A percentile compares a stretch with the other conserved stretches of the same genome.
phyloP scores from a whole-genome alignment of 176 grass and related monocot genomes.

The Oryza glaberrima region DNA sequence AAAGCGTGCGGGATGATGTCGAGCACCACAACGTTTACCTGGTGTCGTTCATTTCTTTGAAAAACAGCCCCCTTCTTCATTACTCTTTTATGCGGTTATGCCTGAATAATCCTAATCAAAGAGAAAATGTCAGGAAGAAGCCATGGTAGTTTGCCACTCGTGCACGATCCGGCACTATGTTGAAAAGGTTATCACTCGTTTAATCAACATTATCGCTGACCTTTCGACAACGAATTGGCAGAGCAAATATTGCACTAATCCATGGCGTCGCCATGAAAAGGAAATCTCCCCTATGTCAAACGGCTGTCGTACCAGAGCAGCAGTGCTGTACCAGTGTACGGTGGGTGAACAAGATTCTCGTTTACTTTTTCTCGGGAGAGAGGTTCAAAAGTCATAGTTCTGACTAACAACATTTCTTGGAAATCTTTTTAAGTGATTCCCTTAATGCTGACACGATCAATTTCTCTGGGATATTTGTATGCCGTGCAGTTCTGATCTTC shows the following conservation, averaged over 20 bases:
- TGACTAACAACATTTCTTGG: neutral
- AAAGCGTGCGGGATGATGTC: too few species aligned
- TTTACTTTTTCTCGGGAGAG: neutral
- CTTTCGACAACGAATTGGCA: neutral
- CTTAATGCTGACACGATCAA: neutral
- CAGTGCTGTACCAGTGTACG: constrained; percentile 24
- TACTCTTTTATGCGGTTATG: neutral
- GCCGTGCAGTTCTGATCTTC: neutral
- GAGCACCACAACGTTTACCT: neutral
- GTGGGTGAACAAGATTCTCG: neutral
- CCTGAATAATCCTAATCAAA: neutral
- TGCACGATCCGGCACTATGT: constrained; percentile 29
- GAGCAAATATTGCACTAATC: neutral
- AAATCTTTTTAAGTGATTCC: neutral
- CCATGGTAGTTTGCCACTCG: neutral
- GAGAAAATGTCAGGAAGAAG: constrained; percentile 21
- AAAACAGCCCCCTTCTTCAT: constrained; percentile 7
- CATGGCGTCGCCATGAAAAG: constrained; percentile 30
- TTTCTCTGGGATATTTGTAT: neutral
- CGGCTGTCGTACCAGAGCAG: constrained; percentile 27
- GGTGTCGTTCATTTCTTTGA: neutral
- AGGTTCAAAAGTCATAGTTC: neutral
- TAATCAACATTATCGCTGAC: constrained; percentile 40
- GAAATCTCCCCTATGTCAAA: constrained; percentile 34
- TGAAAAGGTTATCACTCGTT: neutral